Base-by-base conservation (phyloP, 2,329 filamentous ascomycete species). In the Pseudogymnoascus sp. region DNA sequence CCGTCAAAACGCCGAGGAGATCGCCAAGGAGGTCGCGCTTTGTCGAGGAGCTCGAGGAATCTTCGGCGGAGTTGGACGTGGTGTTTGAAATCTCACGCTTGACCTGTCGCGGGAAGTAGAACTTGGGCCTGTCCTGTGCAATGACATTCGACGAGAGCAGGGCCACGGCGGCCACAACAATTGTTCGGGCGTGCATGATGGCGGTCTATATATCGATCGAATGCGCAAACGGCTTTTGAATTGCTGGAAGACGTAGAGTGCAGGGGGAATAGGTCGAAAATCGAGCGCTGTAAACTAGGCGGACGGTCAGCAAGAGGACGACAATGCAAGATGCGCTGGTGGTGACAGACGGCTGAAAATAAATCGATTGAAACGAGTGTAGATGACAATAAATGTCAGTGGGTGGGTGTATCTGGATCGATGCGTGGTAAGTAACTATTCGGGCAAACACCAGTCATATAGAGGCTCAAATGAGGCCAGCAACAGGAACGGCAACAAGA, bases 21-120 rank as follows among this genome's bases (percentile, higher is more conserved):
- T 47, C 31, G 23, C 47, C 40, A 11, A 33, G 15, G 33, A 64
- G 13, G 19, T 42, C 35, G 57, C 19, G 26, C 36, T 61, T 40
- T 11, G 35, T 61, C 4, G 62, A 63, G 36, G 63, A 63, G 61
- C 21, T 65, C 2, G 63, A 31, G 13, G 33, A 63, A 11, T 64
- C 38, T 11, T 38, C 28, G 26, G 47, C 28, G 15, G 26, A 15
- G 28, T 44, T 44, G n/a, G 61, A 61, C 3, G 78, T 79, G 13
- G 71, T 72, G 69, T 82, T 82, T 65, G 69, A 69, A 62, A 79
- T 76, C 64, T 81, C 76, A 63, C 82, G 78, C 74, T 81, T 85
- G 69, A 86, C 76, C 47, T 83, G 78, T 63, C 80, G 78, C 11
- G 83, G 83, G 66, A 82, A 85, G 72, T 85, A 86, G 69, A 84